Base-by-base conservation (phyloP, 1,139 yeast species). In the Diutina pseudorugosa region DNA sequence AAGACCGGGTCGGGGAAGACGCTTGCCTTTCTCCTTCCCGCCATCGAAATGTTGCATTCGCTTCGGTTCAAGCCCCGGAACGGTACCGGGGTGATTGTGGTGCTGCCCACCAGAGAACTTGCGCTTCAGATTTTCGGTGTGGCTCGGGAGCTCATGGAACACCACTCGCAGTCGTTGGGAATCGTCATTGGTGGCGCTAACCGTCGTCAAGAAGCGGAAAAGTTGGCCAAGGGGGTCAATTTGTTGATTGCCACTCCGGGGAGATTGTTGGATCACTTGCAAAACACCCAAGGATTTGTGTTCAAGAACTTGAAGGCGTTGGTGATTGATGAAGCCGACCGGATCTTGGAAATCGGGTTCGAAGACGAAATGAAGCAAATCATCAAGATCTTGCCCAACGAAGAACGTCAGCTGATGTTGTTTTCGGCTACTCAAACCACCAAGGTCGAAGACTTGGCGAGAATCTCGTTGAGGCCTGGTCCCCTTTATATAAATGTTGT, bases 341-440 rank as follows among this genome's bases (percentile, higher is more conserved):
- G 98, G 69, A 93, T 93, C 60, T 75, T 93, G 65, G 98, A 93
- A 70, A 90, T 90, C 64, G 98, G 98, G 57, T 93, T 93, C 70
- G 98, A 93, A 73, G 98, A 93, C 60, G 98, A 93, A 74, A 93
- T 93, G 98, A 86, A 80, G 68, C 98, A 94, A 70, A 93, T 93
- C 63, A 89, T 93, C 64, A 88, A 85, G 70, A 88, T 94, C 57
- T 75, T 94, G 64, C 99, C 99, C 51, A 85, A 82, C 58, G 95
- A 90, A 59, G 91, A 86, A 60, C 85, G 99, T 71, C 99, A 93
- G 69, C 79, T 96, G 45, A 93, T 93, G 98, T 74, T 93, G 60
- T 93, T 94, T 66, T 90, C 98, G 16, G 98, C 99, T 51, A 93
- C 99, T 1, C 99, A 93, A 69, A 93, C 99, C 44, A 93, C 98